A percentile compares a stretch with the other conserved stretches of the same genome.
phyloP scores from a whole-genome alignment of 352 stramenopile genomes.

The Pythium pyrilobum region DNA sequence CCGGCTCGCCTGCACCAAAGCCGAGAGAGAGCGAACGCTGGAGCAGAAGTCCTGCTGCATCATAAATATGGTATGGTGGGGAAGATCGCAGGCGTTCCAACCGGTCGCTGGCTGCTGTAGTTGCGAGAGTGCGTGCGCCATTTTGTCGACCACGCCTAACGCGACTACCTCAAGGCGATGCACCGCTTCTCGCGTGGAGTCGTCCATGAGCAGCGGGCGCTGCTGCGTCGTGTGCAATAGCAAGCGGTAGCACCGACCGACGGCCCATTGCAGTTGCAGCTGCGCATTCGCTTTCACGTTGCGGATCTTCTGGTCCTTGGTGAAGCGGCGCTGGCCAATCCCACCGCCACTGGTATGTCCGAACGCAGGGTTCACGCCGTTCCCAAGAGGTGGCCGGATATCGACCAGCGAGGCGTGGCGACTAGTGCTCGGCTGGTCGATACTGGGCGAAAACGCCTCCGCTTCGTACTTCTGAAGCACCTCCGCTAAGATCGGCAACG shows the following conservation, averaged over 20 bases:
- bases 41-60: constrained; percentile 62
- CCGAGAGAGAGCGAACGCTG: constrained; percentile 20
- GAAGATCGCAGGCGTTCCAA: neutral
- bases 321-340: constrained; percentile 1
- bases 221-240: constrained; percentile 31
- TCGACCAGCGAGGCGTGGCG: constrained; percentile 15
- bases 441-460: constrained; percentile 34
- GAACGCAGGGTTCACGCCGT: neutral
- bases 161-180: constrained; percentile 5
- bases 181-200: constrained; percentile 15
- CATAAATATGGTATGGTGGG: constrained; percentile 38
- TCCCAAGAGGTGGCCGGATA: neutral
- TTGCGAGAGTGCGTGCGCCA: neutral
- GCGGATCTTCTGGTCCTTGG: constrained; percentile 16
- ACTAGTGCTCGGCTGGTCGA: neutral
- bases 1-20: neutral
- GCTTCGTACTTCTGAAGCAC: constrained; percentile 44
- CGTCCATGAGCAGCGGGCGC: constrained; percentile 12
- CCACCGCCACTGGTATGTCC: too few relatives aligned
- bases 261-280: constrained; percentile 46
- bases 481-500: constrained; percentile 39
- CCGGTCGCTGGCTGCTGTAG: neutral
- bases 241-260: constrained; percentile 49
- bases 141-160: constrained; percentile 5
- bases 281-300: constrained; percentile 23